Evolutionary conservation across 495 filamentous ascomycete genomes (phyloP).

Genomic region (Talaromyces wortmannii): DNA sequence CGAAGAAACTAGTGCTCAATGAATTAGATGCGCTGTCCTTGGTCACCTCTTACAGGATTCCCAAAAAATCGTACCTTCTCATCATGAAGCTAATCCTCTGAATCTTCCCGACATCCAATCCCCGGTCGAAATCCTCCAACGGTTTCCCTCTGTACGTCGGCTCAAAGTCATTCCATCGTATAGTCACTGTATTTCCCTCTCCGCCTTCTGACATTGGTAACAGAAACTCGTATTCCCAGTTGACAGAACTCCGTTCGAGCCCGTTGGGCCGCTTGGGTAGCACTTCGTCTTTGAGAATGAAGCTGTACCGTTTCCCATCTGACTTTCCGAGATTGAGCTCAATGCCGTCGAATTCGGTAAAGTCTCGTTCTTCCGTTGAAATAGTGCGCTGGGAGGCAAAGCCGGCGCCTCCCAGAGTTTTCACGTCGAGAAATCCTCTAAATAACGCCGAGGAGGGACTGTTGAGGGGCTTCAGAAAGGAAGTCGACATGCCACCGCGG

Average conservation of each 20-base stretch:
- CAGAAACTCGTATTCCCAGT: constrained; percentile 37
- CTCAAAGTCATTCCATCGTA: constrained; percentile 56
- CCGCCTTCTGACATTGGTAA: constrained; percentile 5
- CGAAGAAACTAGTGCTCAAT: constrained; percentile 56
- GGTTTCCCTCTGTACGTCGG: constrained; percentile 67
- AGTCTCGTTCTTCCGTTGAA: constrained; percentile 33
- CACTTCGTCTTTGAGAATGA: constrained; percentile 65
- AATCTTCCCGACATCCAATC: constrained; percentile 49
- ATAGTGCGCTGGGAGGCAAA: constrained; percentile 73
- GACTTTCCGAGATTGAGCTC: constrained; percentile 27
- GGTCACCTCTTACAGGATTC: too few species aligned
- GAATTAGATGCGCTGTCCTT: not conserved
- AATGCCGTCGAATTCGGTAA: constrained; percentile 49
- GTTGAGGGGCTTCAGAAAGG: constrained; percentile 30
- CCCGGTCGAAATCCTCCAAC: constrained; percentile 40
- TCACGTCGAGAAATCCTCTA: constrained; percentile 62
- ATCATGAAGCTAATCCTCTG: constrained; percentile 69
- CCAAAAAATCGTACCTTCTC: constrained; percentile 51
- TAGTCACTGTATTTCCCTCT: constrained; percentile 21
- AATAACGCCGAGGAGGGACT: constrained; percentile 34
- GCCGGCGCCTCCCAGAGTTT: constrained; percentile 71
- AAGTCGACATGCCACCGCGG: constrained; percentile 62
- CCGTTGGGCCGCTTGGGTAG: constrained; percentile 49
- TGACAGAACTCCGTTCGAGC: constrained; percentile 52
- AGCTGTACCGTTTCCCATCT: constrained; percentile 57